phyloP scores from a whole-genome alignment of 2,329 filamentous ascomycete species.

The Cytospora paraplurivora region DNA sequence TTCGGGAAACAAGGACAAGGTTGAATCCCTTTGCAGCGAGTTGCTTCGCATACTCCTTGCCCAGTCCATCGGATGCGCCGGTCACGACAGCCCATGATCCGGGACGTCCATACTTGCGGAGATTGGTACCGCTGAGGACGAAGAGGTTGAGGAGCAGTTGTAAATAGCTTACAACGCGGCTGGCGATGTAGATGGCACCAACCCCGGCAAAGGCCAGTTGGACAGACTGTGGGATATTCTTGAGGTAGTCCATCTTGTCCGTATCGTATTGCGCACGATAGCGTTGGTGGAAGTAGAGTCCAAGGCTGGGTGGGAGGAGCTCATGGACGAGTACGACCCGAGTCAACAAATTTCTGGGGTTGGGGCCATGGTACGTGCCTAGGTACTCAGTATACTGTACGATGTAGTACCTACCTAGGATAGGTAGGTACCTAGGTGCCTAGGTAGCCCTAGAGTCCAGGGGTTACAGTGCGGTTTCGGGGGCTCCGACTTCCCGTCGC shows the following conservation, averaged over 20 bases:
- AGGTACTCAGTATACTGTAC: neutral
- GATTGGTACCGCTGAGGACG: slow-evolving; percentile 67
- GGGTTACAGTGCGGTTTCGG: too few species aligned
- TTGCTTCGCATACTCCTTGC: slow-evolving; percentile 92
- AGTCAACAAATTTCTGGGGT: slow-evolving; percentile 1
- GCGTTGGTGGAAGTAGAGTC: neutral
- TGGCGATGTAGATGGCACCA: slow-evolving; percentile 61
- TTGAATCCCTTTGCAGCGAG: slow-evolving; percentile 93
- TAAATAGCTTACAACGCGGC: slow-evolving; percentile 59
- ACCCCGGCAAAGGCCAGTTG: slow-evolving; percentile 53
- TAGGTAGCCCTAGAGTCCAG: neutral
- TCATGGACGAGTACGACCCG: neutral
- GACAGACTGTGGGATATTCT: slow-evolving; percentile 46
- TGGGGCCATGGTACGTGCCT: neutral
- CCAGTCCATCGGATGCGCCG: slow-evolving; percentile 92
- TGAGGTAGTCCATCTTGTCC: slow-evolving; percentile 36
- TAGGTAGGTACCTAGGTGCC: neutral
- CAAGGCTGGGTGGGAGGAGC: neutral
- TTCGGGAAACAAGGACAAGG: slow-evolving; percentile 90
- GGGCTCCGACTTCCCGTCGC: too few species aligned
- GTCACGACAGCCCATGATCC: slow-evolving; percentile 95
- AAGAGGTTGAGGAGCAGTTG: slow-evolving; percentile 69
- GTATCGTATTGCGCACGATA: slow-evolving; percentile 4
- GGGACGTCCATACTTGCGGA: slow-evolving; percentile 86
- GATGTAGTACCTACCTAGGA: neutral